These are phyloP conservation scores for Chlorella variabilis DNA, from an alignment of 163 green algal genomes.

Conservation along the genomic window DNA sequence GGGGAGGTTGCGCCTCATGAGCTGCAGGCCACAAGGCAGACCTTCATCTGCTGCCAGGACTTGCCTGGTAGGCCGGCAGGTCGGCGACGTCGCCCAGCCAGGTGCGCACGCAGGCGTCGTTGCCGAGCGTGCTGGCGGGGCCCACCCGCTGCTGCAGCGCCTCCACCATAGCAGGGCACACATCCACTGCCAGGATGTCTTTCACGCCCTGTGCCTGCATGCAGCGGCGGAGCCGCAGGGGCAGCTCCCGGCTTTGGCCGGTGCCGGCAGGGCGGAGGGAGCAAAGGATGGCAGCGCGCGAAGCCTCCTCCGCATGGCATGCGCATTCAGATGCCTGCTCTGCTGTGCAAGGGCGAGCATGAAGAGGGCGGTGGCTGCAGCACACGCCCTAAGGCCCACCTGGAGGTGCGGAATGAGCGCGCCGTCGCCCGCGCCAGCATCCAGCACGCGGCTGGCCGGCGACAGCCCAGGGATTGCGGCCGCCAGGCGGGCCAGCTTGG, in stretches of 20 bases:
- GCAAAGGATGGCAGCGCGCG: too few relatives aligned
- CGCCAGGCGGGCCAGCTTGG: conserved; percentile 50
- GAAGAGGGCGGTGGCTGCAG: too few relatives aligned
- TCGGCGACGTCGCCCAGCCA: conserved; percentile 80
- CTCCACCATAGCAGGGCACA: conserved; percentile 70
- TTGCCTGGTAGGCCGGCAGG: conserved; percentile 69
- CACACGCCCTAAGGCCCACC: too few relatives aligned
- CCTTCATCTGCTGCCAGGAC: too few relatives aligned
- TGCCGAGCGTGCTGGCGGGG: conserved; percentile 56
- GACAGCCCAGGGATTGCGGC: conserved; percentile 49
- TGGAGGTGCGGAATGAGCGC: conserved; percentile 72
- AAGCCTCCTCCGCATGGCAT: too few relatives aligned
- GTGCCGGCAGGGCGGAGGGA: background rate
- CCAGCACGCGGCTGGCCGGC: conserved; percentile 59
- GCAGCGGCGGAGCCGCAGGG: background rate
- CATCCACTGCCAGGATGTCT: conserved; percentile 85
- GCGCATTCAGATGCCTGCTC: too few relatives aligned
- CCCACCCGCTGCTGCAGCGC: conserved; percentile 48
- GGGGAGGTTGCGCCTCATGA: too few relatives aligned
- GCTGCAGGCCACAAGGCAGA: too few relatives aligned
- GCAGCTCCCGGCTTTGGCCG: too few relatives aligned
- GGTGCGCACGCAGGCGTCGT: conserved; percentile 69
- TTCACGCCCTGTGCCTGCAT: conserved; percentile 59
- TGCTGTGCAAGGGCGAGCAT: too few relatives aligned
- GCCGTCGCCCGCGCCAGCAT: conserved; percentile 72